phyloP scores from a whole-genome alignment of 371 early-diverging fungal genomes.

The Thermomucor indicae-seudaticae region DNA sequence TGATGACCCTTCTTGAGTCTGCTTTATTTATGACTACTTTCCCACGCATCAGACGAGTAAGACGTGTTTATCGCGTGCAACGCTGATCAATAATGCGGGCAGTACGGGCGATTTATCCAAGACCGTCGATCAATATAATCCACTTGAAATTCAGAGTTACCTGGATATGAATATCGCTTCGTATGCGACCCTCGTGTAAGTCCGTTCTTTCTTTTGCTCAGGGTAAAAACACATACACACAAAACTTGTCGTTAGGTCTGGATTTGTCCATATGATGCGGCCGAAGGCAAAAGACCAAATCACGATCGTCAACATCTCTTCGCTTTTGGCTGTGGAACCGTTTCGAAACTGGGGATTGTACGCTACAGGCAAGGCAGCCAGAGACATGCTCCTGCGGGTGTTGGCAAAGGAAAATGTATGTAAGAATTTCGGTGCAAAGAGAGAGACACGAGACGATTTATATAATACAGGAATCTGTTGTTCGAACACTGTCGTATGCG shows the following conservation, averaged over 20 bases:
- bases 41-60: neutral
- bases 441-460: neutral
- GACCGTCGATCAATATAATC: slow-evolving; percentile 48
- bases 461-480: slow-evolving; percentile 18
- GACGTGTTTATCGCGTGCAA: slow-evolving; percentile 31
- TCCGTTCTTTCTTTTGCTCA: neutral
- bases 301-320: slow-evolving; percentile 81
- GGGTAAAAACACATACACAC: neutral
- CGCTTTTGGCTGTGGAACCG: slow-evolving; percentile 74
- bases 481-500: slow-evolving; percentile 77
- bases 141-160: slow-evolving; percentile 51
- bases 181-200: slow-evolving; percentile 47
- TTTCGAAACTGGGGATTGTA: slow-evolving; percentile 84
- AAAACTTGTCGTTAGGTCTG: slow-evolving; percentile 14
- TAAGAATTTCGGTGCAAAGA: neutral
- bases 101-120: slow-evolving; percentile 71
- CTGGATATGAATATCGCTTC: slow-evolving; percentile 57
- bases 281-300: slow-evolving; percentile 12
- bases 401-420: slow-evolving; percentile 61
- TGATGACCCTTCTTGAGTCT: neutral
- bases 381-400: slow-evolving; percentile 75
- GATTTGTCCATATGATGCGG: slow-evolving; percentile 17
- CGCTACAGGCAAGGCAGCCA: slow-evolving; percentile 83
- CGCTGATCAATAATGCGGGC: slow-evolving; percentile 83
- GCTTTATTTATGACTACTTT: neutral